Conservation (phyloP, 306 rosid genomes). For the Fragaria nilgerrensis region DNA sequence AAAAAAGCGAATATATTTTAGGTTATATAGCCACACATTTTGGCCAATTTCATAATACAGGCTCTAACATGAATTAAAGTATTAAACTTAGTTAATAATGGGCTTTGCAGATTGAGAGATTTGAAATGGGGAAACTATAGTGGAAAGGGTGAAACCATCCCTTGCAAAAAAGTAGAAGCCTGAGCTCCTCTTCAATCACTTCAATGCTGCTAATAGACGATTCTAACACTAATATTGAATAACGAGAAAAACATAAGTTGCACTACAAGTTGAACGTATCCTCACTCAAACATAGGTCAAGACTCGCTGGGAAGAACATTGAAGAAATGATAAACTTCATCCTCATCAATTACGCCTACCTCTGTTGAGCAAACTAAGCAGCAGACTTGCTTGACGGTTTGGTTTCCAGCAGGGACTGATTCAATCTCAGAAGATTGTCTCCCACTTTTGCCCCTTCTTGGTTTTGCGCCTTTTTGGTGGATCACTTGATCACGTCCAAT, state of each 20-base stretch:
- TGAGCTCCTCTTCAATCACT: background rate
- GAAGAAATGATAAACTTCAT: constrained; percentile 65
- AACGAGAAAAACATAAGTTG: background rate
- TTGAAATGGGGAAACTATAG: no score
- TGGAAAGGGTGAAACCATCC: background rate
- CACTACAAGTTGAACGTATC: background rate
- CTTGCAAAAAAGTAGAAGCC: background rate
- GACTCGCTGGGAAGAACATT: constrained; percentile 65
- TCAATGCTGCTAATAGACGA: background rate
- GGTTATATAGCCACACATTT: no score
- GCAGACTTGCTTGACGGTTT: constrained; percentile 56
- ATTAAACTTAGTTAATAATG: no score
- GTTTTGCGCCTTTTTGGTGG: constrained; percentile 33
- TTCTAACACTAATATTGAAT: background rate
- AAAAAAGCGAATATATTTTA: no score
- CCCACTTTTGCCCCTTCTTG: constrained; percentile 37
- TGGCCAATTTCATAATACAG: no score
- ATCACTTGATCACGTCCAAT: constrained; percentile 31
- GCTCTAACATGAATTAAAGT: no score
- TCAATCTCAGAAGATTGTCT: constrained; percentile 28
- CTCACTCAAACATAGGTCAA: constrained; percentile 16
- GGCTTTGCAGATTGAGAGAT: no score
- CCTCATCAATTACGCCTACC: constrained; percentile 66
- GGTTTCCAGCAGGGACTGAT: constrained; percentile 29
- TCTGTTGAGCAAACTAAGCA: constrained; percentile 68